phyloP scores from a whole-genome alignment of 805 yeast genomes.

The Pichia exigua region DNA sequence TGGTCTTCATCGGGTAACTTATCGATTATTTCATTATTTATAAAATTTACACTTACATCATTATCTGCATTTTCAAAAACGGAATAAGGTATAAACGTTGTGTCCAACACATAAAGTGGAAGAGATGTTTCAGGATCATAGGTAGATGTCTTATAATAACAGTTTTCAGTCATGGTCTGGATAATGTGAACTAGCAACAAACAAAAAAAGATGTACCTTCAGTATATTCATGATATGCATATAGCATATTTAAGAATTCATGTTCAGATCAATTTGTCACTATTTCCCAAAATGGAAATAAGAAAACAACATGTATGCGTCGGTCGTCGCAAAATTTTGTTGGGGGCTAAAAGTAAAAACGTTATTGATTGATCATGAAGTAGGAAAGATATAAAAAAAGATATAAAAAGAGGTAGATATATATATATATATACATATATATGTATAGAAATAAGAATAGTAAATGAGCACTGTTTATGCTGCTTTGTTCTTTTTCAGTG shows the following conservation, averaged over 20 bases:
- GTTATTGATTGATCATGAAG: background rate
- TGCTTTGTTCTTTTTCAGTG: background rate
- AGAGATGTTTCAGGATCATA: conserved; percentile 58
- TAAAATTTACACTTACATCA: conserved; percentile 16
- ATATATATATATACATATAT: background rate
- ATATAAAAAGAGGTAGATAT: background rate
- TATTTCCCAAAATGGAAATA: background rate
- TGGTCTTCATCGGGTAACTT: conserved; percentile 56
- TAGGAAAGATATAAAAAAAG: background rate
- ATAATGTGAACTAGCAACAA: background rate
- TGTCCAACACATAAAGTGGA: conserved; percentile 77
- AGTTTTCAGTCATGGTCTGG: conserved; percentile 1
- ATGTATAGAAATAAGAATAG: background rate
- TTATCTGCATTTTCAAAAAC: conserved; percentile 13
- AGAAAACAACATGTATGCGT: background rate
- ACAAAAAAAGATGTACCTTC: background rate
- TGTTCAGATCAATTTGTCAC: background rate
- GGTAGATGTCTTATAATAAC: conserved; percentile 38
- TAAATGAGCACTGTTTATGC: background rate
- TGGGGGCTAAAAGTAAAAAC: background rate
- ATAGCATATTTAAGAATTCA: background rate
- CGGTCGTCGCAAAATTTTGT: background rate
- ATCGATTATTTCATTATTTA: conserved; percentile 35
- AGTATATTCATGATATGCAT: no score
- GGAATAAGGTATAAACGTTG: conserved; percentile 67